These are phyloP conservation scores for Smittium mucronatum DNA, from an alignment of 371 early-diverging fungal species.

Conservation along the genomic window DNA sequence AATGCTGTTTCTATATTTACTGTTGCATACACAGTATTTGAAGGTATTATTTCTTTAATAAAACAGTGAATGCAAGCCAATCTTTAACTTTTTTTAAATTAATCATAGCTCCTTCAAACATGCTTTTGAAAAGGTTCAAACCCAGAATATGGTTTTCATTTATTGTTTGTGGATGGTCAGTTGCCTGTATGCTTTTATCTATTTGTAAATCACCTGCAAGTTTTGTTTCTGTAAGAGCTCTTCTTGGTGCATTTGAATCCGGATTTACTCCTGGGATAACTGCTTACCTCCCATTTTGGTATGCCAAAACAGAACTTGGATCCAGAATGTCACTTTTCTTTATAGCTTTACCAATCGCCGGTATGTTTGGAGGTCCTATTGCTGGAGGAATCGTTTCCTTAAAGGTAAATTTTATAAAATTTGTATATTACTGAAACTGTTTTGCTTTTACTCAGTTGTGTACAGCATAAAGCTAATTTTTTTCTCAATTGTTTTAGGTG, in stretches of 20 bases:
- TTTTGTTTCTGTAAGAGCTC: slow-evolving; percentile 31
- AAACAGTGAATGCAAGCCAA: background rate
- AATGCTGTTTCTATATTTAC: slow-evolving; percentile 37
- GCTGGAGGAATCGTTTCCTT: slow-evolving; percentile 33
- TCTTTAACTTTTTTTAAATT: background rate
- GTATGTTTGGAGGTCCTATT: slow-evolving; percentile 35
- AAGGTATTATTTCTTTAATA: slow-evolving; percentile 38
- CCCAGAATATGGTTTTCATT: slow-evolving; percentile 58
- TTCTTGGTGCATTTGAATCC: slow-evolving; percentile 41
- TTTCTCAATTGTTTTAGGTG: background rate
- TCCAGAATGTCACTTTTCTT: slow-evolving; percentile 34
- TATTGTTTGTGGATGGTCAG: slow-evolving; percentile 48
- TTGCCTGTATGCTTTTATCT: slow-evolving; percentile 38
- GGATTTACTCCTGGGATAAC: slow-evolving; percentile 44
- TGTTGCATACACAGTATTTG: slow-evolving; percentile 39
- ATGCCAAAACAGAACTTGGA: slow-evolving; percentile 31
- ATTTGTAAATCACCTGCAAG: slow-evolving; percentile 13
- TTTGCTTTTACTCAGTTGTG: too few species aligned
- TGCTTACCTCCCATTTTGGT: slow-evolving; percentile 43
- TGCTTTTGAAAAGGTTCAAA: slow-evolving; percentile 43
- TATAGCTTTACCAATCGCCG: slow-evolving; percentile 33
- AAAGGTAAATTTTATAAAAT: slow-evolving; percentile 12
- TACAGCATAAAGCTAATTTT: too few species aligned
- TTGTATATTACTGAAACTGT: too few species aligned
- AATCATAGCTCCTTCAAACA: slow-evolving; percentile 40